Percentiles rank a stretch among this genome's conserved stretches.
phyloP scores from a whole-genome alignment of 164 flowering plant species.

The Protea cynaroides region DNA sequence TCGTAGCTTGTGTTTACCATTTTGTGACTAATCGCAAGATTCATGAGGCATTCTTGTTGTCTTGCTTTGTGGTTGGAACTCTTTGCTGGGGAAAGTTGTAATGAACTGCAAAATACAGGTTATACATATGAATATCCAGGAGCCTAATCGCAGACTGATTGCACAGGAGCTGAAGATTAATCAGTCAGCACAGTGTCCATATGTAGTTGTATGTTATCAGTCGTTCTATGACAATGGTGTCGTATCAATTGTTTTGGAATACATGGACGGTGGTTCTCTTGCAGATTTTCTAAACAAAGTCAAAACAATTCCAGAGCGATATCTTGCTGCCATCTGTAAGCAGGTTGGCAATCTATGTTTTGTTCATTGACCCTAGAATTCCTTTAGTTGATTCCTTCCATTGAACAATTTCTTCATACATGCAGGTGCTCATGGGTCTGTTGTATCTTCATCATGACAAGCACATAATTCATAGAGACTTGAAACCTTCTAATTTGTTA shows the following conservation, averaged over 20 bases:
- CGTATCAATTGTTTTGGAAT: constrained; percentile 84
- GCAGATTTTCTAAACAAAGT: constrained; percentile 77
- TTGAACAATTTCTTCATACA: background rate
- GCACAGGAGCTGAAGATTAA: constrained; percentile 90
- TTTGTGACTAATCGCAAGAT: background rate
- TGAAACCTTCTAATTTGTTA: constrained; percentile 89
- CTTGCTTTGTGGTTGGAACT: background rate
- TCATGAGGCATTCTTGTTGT: background rate
- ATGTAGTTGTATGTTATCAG: constrained; percentile 82
- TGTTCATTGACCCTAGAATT: background rate
- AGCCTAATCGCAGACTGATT: constrained; percentile 56
- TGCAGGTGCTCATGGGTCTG: constrained; percentile 89
- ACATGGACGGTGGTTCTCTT: constrained; percentile 99
- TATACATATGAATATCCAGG: constrained; percentile 81
- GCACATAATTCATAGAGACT: constrained; percentile 88
- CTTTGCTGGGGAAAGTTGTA: constrained; percentile 2
- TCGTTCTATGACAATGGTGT: constrained; percentile 84
- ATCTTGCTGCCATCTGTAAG: constrained; percentile 85
- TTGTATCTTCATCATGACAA: constrained; percentile 86
- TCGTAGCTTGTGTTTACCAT: no score
- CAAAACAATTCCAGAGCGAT: constrained; percentile 66
- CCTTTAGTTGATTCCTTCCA: background rate
- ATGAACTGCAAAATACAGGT: constrained; percentile 40
- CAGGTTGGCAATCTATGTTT: constrained; percentile 43
- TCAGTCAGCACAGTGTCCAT: constrained; percentile 80